Base-by-base conservation (phyloP, 129 eudicot genomes). In the Arctium minus region DNA sequence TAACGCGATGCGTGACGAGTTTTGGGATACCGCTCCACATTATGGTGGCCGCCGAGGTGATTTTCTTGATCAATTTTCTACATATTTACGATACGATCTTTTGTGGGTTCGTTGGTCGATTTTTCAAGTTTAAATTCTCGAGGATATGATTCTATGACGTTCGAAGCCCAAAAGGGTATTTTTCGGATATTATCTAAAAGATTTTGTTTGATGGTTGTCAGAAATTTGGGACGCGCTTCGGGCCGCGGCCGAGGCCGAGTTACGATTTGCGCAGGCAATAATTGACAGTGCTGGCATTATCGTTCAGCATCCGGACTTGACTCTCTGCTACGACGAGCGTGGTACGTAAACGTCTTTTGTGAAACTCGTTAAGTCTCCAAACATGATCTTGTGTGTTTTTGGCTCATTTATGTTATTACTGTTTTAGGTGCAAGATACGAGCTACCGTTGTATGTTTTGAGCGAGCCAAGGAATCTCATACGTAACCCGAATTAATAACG, bases 1-100 rank as follows among this genome's bases (percentile, higher is more conserved):
- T 40, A 83, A 65, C 8, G 60, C 71, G 75, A 90, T 92, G 94
- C 94, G 97, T 62, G 97, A 90, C 15, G 94, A 92, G 79, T 92
- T 92, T 70, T 92, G 97, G 97, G 94, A 87, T 60, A 86, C 97
- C 69, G 88, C 89, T 68, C 92, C 93, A 74, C 90, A 86, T 53
- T 92, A 92, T 88, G 94, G 97, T 40, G 93, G 93, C 77, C 83
- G 83, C 81, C 81, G 87, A 89, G 92, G 97, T 92, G 44, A 35
- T 60, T 76, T 53, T 46, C 70, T 10, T 72, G 5, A 37, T 29
- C 2, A n/a, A 53, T 37, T 72, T 72, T 72, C 3, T 36, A 36
- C 3, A 42, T 7, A 42, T 42, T 42, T 42, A 42, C 2, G 50
- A 42, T 42, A 42, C 10, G 7, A 73, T 4, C 6, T 73, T 73